Evolutionary conservation across 1,139 yeast species (phyloP), one percentile per base, ranked within the genome.

Genomic region (Pichia sp.): DNA sequence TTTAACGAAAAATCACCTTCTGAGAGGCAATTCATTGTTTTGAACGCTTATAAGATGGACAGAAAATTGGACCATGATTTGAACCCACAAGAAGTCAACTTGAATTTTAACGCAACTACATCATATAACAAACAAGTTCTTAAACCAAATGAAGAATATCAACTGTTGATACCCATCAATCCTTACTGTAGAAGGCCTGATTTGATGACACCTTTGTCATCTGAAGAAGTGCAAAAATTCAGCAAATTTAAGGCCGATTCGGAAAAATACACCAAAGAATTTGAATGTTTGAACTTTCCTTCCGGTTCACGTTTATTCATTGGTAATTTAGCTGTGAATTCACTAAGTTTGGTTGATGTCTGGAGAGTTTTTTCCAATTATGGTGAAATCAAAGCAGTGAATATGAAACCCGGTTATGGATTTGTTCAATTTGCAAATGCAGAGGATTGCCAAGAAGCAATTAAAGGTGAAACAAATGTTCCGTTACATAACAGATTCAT

Each of bases 361-460:
- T 88, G 79, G 63, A 71, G 92, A 51, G 71, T 86, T 11, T 61
- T 61, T 42, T 51, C 72, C 45, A 75, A 74, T 36, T 85, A 85
- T 59, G 97, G 97, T 23, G 79, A 77, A 39, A 75, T 88, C 37
- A 73, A 78, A 36, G 94, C 87, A 59, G 84, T 88, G 44, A 74
- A 87, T 37, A 70, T 85, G 45, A 87, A 86, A 58, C 79, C 81
- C 29, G 90, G 92, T 1, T 88, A 79, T 64, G 95, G 95, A 0
- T 88, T 88, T 64, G 79, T 84, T 38, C 97, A 88, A 61, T 88
- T 73, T 57, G 68, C 72, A 44, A 72, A 76, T 5, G 73, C 85
- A 1, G 81, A 77, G 46, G 72, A 80, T 44, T 86, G 95, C 53
- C 61, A 67, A 26, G 72, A 67, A 16, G 94, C 95, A 36, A 85